Conservation (phyloP, 306 rosid species). For the Begonia fuchsioides region DNA sequence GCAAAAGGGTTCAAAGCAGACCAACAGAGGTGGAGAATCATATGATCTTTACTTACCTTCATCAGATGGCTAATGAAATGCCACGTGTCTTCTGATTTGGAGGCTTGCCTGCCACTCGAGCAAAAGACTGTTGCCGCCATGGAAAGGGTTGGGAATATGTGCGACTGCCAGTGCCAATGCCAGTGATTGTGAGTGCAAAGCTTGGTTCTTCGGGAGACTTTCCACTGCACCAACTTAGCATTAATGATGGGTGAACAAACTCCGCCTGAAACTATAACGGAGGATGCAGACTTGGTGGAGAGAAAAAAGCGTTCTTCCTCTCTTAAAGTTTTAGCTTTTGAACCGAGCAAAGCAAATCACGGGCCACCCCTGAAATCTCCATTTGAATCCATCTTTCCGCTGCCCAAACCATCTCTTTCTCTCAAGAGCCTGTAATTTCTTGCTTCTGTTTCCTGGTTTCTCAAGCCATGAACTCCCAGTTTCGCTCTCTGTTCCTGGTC, state of each 20-base stretch:
- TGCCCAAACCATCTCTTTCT: too few species aligned
- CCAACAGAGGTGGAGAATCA: too few species aligned
- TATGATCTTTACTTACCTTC: not conserved
- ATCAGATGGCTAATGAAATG: not conserved
- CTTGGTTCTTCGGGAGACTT: conserved; percentile 11
- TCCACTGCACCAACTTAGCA: conserved; percentile 45
- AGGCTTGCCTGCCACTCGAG: conserved; percentile 11
- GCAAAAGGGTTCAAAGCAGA: too few species aligned
- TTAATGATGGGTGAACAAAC: conserved; percentile 37
- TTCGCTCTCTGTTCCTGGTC: conserved; percentile 3
- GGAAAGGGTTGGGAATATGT: not conserved
- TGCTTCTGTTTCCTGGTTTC: conserved; percentile 11
- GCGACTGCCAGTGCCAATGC: not conserved
- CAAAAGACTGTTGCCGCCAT: not conserved
- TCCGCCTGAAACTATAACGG: conserved; percentile 19
- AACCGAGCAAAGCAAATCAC: too few species aligned
- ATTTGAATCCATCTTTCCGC: too few species aligned
- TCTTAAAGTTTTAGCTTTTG: not conserved
- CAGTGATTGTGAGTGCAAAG: conserved; percentile 11
- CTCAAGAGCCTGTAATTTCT: too few species aligned
- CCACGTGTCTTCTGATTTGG: not conserved
- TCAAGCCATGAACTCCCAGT: conserved; percentile 25
- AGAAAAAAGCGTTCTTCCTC: conserved; percentile 12
- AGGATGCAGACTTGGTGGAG: conserved; percentile 25
- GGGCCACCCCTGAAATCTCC: too few species aligned